Evolutionary conservation across 331 rosid species (phyloP), one percentile per base, ranked within the genome.

Genomic region (Rhamnella rubrinervis): DNA sequence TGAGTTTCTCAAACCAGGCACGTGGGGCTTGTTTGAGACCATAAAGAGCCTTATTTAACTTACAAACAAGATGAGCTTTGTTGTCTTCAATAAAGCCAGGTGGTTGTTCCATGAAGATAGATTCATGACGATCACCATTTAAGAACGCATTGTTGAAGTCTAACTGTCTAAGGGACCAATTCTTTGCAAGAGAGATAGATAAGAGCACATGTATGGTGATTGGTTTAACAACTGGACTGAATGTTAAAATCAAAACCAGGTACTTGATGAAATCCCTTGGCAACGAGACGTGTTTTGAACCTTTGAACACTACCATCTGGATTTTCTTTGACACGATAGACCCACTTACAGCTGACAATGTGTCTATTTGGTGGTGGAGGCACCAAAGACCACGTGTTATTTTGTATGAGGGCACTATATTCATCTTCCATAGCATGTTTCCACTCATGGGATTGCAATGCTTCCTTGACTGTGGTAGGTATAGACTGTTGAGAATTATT

Each of bases 181-280:
- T 2, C 1, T 12, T 12, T 7, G 55, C n/a, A 0, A 64, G 5
- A n/a, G 37, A 31, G 13, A 40, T 4, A 0, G 13, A 25, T 5
- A 40, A 20, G 6, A 70, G 10, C 6, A 44, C 14, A 5, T 47
- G 9, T 0, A 44, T 20, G 0, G 66, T 70, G 1, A 46, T 23
- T 0, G 63, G 56, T 14, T 70, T 70, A 1, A 70, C 26, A 2
- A 59, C 47, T 0, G 31, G 58, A 23, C 66, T 59, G 46, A 58
- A 70, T 0, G 74, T 70, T 18, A 46, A 15, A 70, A 8, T 70
- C 65, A 25, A 58, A 16, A 2, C 66, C 59, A 9, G 26, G 31
- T 0, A 0, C 8, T 11, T 71, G 75, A 15, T 17, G 47, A 35
- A 59, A 71, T 6, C 75, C 59, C 8, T 67, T 25, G 12, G 62